Percentiles rank a stretch among this genome's conserved stretches.
These are phyloP conservation scores for Silene noctiflora DNA, from an alignment of 179 eudicot species.

Conservation along the genomic window DNA sequence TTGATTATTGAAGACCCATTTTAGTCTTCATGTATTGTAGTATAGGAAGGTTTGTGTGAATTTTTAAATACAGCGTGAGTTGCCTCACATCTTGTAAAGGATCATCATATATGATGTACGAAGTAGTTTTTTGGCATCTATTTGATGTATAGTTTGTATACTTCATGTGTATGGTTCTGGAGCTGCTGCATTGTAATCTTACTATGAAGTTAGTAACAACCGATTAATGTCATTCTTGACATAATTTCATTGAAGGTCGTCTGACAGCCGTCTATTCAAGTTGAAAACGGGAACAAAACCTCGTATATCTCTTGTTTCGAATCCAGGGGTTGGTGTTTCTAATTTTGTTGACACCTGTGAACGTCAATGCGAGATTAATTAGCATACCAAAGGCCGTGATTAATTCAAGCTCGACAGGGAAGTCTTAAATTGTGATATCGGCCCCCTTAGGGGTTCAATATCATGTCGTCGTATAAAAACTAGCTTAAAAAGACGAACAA, in stretches of 20 bases:
- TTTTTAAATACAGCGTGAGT: constrained; percentile 5
- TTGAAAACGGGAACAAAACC: neutral
- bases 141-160: neutral
- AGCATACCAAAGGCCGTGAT: constrained; percentile 12
- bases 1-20: constrained; percentile 8
- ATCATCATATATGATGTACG: neutral
- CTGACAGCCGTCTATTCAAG: neutral
- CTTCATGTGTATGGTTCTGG: too few relatives aligned
- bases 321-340: neutral
- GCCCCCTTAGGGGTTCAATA: constrained; percentile 10
- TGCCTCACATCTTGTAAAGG: neutral
- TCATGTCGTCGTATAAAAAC: constrained; percentile 17
- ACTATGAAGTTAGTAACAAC: too few relatives aligned
- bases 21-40: constrained; percentile 25
- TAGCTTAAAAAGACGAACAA: constrained; percentile 2
- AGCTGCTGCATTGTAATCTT: too few relatives aligned
- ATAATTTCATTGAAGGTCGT: neutral
- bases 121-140: neutral
- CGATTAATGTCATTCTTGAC: neutral
- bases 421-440: constrained; percentile 20
- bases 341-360: too few relatives aligned
- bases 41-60: constrained; percentile 27
- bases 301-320: neutral
- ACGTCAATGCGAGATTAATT: neutral
- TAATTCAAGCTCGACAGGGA: constrained; percentile 23